Evolutionary conservation across 2,329 filamentous ascomycete genomes (phyloP).

Genomic region (Teratosphaeria pseudoeucalypti): DNA sequence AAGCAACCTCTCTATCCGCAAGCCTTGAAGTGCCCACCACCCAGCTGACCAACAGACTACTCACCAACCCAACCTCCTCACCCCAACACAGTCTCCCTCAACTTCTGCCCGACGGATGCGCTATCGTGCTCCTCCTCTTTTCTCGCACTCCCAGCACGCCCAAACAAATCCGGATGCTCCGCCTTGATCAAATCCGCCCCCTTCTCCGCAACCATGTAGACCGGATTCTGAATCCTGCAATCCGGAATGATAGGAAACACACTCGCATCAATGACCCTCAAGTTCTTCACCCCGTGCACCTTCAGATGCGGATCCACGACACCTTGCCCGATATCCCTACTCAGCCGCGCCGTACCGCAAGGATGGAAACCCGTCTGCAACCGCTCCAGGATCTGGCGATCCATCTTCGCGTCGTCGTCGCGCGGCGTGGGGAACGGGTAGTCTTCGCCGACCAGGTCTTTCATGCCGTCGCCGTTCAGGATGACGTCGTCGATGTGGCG

Average conservation of each 20-base stretch:
- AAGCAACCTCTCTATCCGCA: too few relatives aligned
- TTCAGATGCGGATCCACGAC: conserved; percentile 22
- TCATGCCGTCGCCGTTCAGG: not conserved
- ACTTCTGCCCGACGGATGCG: not conserved
- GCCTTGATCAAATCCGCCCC: conserved; percentile 25
- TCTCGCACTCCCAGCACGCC: not conserved
- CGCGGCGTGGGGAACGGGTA: conserved; percentile 10
- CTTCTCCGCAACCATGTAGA: conserved; percentile 26
- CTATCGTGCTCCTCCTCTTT: not conserved
- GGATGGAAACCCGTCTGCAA: conserved; percentile 30
- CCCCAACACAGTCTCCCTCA: not conserved
- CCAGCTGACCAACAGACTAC: not conserved
- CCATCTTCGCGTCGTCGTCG: conserved; percentile 19
- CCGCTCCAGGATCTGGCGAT: conserved; percentile 17
- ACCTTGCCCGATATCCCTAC: conserved; percentile 28
- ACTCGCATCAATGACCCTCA: conserved; percentile 25
- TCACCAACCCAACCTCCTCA: not conserved
- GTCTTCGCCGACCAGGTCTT: not conserved
- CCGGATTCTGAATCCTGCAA: conserved; percentile 20
- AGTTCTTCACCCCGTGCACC: conserved; percentile 20
- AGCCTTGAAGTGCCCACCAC: not conserved
- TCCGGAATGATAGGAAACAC: conserved; percentile 25
- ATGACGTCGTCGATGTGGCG: not conserved
- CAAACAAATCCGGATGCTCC: conserved; percentile 6
- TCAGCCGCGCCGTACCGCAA: conserved; percentile 12